Evolutionary conservation across 768 basidiomycete species (phyloP), one percentile per base, ranked within the genome.

Genomic region (Multifurca ochricompacta): DNA sequence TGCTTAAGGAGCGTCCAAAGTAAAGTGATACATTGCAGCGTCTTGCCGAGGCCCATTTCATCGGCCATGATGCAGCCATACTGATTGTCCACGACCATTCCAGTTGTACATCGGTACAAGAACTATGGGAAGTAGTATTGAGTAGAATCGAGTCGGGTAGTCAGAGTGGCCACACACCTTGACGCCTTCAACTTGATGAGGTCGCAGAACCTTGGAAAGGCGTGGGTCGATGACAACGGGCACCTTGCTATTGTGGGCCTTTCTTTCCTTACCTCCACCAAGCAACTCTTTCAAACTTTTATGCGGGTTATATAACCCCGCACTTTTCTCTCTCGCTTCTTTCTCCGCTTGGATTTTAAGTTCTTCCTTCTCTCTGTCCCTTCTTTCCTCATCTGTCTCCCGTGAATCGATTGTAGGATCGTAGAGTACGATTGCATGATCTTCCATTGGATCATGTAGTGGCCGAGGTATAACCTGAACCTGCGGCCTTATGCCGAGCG

Each of bases 61-160:
- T 99, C 95, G 1, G 95, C 95, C 95, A 99, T 97, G 68, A 99
- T 99, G 65, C 95, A 98, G 0, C 90, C 91, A 57, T 83, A 86
- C 58, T 95, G 91, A 63, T 91, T 88, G 41, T 91, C 85, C 34
- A 87, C 88, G 52, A 94, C 69, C 82, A 94, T 87, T 1, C 94
- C 96, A 0, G 93, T 96, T 4, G 93, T 85, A 69, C 94, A 96
- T 69, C 81, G 84, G 70, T 95, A 99, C 68, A 99, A 69, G 69
- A 99, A 98, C 93, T 99, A 62, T 21, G n/a, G 4, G 18, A 7
- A 32, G 9, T 19, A 25, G 27, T 46, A 41, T 35, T 43, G 3
- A 52, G 59, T n/a, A 36, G 57, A 42, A 18, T 1, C 4, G 36
- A n/a, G 2, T 34, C 48, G 44, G 16, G 55, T 50, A 42, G 50